phyloP scores from a whole-genome alignment of 441 rosid genomes.

The Adansonia madagascariensis region DNA sequence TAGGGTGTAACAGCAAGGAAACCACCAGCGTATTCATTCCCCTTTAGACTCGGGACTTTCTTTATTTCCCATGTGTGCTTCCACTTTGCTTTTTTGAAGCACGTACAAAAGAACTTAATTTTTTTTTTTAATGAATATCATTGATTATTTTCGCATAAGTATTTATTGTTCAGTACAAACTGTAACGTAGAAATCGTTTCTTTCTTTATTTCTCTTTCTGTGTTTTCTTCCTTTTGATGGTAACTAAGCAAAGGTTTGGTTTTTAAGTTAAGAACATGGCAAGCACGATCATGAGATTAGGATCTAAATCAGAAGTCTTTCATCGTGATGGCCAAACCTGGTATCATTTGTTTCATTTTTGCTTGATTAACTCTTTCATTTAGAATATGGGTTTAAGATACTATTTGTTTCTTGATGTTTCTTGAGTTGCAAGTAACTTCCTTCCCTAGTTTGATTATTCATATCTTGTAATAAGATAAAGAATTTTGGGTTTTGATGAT shows the following conservation, averaged over 20 bases:
- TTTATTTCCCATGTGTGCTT: background rate
- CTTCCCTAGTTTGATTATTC: background rate
- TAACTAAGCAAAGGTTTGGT: slow-evolving; percentile 11
- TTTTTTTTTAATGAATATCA: slow-evolving; percentile 6
- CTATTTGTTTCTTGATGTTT: background rate
- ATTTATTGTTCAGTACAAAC: background rate
- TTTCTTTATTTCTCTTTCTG: background rate
- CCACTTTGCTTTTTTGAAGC: background rate
- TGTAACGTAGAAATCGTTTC: background rate
- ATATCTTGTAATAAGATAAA: background rate
- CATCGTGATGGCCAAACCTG: slow-evolving; percentile 69
- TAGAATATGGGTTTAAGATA: background rate
- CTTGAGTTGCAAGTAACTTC: slow-evolving; percentile 18
- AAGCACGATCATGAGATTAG: slow-evolving; percentile 67
- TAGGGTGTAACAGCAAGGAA: slow-evolving; percentile 19
- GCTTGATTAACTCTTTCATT: background rate
- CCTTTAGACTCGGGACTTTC: slow-evolving; percentile 55
- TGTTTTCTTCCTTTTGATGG: slow-evolving; percentile 16
- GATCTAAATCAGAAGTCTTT: slow-evolving; percentile 87
- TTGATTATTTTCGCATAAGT: background rate
- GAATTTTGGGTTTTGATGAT: too few species aligned
- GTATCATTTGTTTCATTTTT: slow-evolving; percentile 39
- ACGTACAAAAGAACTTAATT: background rate
- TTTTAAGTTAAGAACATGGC: slow-evolving; percentile 49
- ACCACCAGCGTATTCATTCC: slow-evolving; percentile 50